These are phyloP conservation scores for Hypericum perforatum DNA, from an alignment of 345 rosid species.

Conservation along the genomic window DNA sequence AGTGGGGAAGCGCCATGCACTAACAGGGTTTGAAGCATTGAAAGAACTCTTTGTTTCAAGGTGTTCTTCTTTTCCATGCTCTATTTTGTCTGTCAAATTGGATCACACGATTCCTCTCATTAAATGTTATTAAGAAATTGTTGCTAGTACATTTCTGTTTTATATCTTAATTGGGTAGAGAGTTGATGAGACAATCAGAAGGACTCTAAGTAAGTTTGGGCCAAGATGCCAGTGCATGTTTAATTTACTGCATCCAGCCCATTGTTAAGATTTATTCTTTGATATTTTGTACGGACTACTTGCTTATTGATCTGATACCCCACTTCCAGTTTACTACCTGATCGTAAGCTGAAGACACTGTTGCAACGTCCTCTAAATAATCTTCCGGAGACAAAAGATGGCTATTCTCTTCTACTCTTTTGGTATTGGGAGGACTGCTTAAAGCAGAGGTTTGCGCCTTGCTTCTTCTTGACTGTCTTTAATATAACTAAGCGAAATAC, in stretches of 20 bases:
- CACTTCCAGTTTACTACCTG: conserved; percentile 70
- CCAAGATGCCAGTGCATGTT: too few relatives aligned
- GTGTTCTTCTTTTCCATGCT: conserved; percentile 18
- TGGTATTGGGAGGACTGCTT: conserved; percentile 99
- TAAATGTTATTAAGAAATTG: too few relatives aligned
- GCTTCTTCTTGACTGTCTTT: neutral
- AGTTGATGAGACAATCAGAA: too few relatives aligned
- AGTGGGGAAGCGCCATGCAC: conserved; percentile 87
- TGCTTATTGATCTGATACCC: neutral
- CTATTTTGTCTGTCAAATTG: too few relatives aligned
- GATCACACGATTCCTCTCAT: too few relatives aligned
- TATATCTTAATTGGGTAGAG: too few relatives aligned
- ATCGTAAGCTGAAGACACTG: conserved; percentile 85
- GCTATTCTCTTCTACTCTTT: conserved; percentile 75
- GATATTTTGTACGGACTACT: too few relatives aligned
- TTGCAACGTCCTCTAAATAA: conserved; percentile 60
- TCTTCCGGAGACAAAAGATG: conserved; percentile 83
- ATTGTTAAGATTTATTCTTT: too few relatives aligned
- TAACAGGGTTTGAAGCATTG: conserved; percentile 77
- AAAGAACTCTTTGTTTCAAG: conserved; percentile 71
- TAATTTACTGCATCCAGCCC: too few relatives aligned
- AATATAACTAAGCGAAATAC: neutral
- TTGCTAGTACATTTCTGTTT: too few relatives aligned
- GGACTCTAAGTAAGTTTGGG: too few relatives aligned
- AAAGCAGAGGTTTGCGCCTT: conserved; percentile 58